Percentiles rank a stretch among this genome's conserved stretches.
Evolutionary conservation across 2,329 filamentous ascomycete species (phyloP).

Genomic region (Aspergillus sp.): DNA sequence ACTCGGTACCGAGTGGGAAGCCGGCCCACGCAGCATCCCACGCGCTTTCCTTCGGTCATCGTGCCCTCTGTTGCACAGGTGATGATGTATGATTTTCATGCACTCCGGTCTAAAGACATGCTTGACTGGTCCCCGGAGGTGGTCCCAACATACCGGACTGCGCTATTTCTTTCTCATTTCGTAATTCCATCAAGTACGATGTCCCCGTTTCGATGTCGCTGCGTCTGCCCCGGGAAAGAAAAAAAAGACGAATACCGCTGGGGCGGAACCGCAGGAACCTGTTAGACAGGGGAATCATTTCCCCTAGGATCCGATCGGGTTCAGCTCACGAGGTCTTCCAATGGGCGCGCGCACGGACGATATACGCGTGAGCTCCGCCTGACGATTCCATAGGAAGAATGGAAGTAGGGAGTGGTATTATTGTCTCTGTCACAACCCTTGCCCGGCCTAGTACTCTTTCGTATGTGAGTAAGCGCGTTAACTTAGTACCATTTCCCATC

Average conservation of each 20-base stretch:
- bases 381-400: slow-evolving; percentile 16
- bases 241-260: slow-evolving; percentile 23
- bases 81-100: slow-evolving; percentile 20
- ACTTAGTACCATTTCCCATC: slow-evolving; percentile 15
- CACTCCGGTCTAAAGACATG: slow-evolving; percentile 16
- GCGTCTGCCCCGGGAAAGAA: slow-evolving; percentile 19
- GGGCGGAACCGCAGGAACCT: slow-evolving; percentile 29
- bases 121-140: slow-evolving; percentile 13
- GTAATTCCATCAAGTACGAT: slow-evolving; percentile 11
- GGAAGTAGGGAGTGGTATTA: slow-evolving; percentile 13
- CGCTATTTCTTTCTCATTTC: slow-evolving; percentile 20
- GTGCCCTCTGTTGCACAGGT: slow-evolving; percentile 19
- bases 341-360: slow-evolving; percentile 27
- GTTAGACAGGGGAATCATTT: slow-evolving; percentile 19
- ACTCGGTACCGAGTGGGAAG: slow-evolving; percentile 16
- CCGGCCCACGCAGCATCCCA: slow-evolving; percentile 25
- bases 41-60: slow-evolving; percentile 16
- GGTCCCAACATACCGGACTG: slow-evolving; percentile 13
- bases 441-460: slow-evolving; percentile 12
- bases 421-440: slow-evolving; percentile 12
- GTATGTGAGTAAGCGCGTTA: slow-evolving; percentile 15
- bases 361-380: slow-evolving; percentile 25
- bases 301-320: slow-evolving; percentile 15
- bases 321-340: slow-evolving; percentile 27
- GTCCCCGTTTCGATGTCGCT: slow-evolving; percentile 9